A percentile compares a stretch with the other conserved stretches of the same genome.
Conservation (phyloP, 345 rosid species). For the Linum trigynum region DNA sequence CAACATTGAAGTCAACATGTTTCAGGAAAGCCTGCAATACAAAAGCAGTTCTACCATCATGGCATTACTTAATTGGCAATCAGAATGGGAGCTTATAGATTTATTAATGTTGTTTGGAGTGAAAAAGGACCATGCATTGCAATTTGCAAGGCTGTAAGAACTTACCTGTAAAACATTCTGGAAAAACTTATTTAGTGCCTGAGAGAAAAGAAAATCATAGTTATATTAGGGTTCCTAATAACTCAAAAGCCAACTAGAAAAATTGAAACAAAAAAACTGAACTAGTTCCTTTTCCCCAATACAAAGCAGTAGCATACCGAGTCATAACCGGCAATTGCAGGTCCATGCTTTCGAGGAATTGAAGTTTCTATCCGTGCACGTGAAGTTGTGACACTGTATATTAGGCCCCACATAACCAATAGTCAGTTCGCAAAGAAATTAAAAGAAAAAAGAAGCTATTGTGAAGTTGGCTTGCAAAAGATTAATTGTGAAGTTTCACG, state of each 20-base stretch:
- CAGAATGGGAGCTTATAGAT: not conserved
- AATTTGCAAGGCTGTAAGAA: not conserved
- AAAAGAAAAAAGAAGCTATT: not conserved
- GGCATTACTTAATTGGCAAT: not conserved
- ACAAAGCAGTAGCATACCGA: slow-evolving; percentile 26
- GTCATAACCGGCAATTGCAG: slow-evolving; percentile 96
- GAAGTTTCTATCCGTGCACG: slow-evolving; percentile 81
- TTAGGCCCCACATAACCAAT: slow-evolving; percentile 36
- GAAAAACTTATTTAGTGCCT: slow-evolving; percentile 89
- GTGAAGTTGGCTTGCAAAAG: too few relatives aligned
- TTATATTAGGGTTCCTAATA: not conserved
- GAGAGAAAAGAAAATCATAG: slow-evolving; percentile 4
- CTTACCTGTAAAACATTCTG: slow-evolving; percentile 81
- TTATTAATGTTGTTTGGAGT: too few relatives aligned
- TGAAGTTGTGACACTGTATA: slow-evolving; percentile 68
- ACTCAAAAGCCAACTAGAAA: not conserved
- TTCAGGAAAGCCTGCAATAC: slow-evolving; percentile 67
- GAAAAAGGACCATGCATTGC: slow-evolving; percentile 1
- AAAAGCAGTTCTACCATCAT: not conserved
- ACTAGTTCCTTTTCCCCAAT: slow-evolving; percentile 33
- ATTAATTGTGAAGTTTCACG: too few relatives aligned
- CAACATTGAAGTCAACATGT: slow-evolving; percentile 75
- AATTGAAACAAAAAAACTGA: not conserved
- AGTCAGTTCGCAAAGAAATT: slow-evolving; percentile 10
- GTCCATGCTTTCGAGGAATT: slow-evolving; percentile 98